phyloP scores from a whole-genome alignment of 345 rosid genomes.

The Brassica incana region DNA sequence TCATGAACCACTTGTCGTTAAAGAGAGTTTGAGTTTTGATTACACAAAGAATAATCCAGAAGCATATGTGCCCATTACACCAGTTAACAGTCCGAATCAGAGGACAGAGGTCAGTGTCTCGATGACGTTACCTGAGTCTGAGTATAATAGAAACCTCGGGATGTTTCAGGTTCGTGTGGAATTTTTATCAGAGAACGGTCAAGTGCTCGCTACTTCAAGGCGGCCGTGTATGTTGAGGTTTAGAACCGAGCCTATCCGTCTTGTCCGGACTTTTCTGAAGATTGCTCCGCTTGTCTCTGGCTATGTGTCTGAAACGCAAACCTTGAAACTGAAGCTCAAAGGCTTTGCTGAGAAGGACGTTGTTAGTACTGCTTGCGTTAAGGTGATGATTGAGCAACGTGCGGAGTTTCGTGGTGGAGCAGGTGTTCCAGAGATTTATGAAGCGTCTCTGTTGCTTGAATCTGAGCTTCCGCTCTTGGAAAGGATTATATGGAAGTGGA shows the following conservation, averaged over 20 bases:
- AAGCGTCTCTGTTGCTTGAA: conserved; percentile 57
- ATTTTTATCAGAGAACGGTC: conserved; percentile 58
- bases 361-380: conserved; percentile 51
- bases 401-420: conserved; percentile 64
- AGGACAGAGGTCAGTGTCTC: conserved; percentile 26
- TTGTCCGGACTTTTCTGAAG: conserved; percentile 59
- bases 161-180: conserved; percentile 83
- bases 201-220: conserved; percentile 55
- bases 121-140: conserved; percentile 65
- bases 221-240: conserved; percentile 68
- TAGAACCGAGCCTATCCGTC: conserved; percentile 64
- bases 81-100: not conserved
- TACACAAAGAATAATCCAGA: conserved; percentile 52
- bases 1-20: conserved; percentile 58
- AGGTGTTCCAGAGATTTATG: conserved; percentile 81
- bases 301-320: conserved; percentile 67
- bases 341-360: conserved; percentile 51
- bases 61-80: conserved; percentile 48
- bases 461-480: conserved; percentile 59
- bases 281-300: conserved; percentile 68
- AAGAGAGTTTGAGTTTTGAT: conserved; percentile 56
- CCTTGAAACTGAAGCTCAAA: conserved; percentile 52
- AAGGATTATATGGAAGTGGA: conserved; percentile 78
- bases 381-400: conserved; percentile 63
- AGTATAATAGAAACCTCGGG: conserved; percentile 74